These are phyloP conservation scores for Dissophora ornata DNA, from an alignment of 192 early-diverging fungal genomes.

Conservation along the genomic window DNA sequence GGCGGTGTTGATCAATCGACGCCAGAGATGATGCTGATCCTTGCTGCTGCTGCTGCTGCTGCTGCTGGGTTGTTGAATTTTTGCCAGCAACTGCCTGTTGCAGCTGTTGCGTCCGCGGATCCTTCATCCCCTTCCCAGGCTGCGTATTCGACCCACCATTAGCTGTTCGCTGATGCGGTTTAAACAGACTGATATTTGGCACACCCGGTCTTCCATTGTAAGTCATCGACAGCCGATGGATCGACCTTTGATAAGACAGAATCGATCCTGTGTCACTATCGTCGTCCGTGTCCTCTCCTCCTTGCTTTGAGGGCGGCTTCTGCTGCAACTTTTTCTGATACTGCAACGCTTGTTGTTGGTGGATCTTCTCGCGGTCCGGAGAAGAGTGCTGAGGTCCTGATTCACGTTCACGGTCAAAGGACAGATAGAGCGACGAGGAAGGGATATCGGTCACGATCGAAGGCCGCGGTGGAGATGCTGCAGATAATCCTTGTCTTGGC, in stretches of 20 bases:
- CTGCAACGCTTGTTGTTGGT: slow-evolving; percentile 32
- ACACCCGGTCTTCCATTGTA: slow-evolving; percentile 40
- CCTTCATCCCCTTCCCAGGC: slow-evolving; percentile 19
- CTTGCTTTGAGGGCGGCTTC: slow-evolving; percentile 28
- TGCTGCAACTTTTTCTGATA: slow-evolving; percentile 40
- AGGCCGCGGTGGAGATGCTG: slow-evolving; percentile 8
- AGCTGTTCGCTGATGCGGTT: slow-evolving; percentile 27
- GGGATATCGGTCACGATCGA: slow-evolving; percentile 24
- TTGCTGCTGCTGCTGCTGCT: slow-evolving; percentile 17
- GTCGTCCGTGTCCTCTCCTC: slow-evolving; percentile 27
- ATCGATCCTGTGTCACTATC: slow-evolving; percentile 48
- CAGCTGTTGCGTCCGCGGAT: slow-evolving; percentile 3
- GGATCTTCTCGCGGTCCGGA: slow-evolving; percentile 18
- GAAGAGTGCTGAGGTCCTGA: neutral
- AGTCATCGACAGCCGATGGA: slow-evolving; percentile 36
- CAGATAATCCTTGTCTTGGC: slow-evolving; percentile 2
- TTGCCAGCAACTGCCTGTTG: too few species aligned
- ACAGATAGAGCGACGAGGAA: slow-evolving; percentile 20
- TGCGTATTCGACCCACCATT: neutral
- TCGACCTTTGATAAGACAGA: slow-evolving; percentile 34
- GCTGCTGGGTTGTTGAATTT: too few species aligned
- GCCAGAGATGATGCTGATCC: slow-evolving; percentile 28
- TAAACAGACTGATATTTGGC: slow-evolving; percentile 39
- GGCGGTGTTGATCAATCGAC: slow-evolving; percentile 13
- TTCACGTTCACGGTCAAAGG: slow-evolving; percentile 28